phyloP scores from a whole-genome alignment of 768 basidiomycete species.

The Agrocybe praecox region DNA sequence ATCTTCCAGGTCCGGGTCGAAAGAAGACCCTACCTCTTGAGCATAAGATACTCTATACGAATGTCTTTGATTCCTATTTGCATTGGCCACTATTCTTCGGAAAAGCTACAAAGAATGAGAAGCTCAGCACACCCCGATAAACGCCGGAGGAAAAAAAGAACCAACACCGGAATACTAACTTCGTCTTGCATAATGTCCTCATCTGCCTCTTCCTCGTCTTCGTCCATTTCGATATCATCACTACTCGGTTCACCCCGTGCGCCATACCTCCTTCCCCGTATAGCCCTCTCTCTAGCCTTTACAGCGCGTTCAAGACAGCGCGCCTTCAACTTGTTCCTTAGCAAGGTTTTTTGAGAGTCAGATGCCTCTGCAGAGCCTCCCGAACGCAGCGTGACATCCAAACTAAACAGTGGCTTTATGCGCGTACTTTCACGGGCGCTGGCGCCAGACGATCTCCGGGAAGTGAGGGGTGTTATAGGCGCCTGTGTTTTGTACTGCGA shows the following conservation, averaged over 20 bases:
- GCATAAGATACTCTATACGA: slow-evolving; percentile 66
- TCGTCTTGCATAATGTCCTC: slow-evolving; percentile 65
- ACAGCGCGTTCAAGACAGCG: slow-evolving; percentile 65
- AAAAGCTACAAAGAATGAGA: slow-evolving; percentile 51
- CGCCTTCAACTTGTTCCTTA: slow-evolving; percentile 62
- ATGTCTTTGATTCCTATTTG: slow-evolving; percentile 50
- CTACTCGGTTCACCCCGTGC: slow-evolving; percentile 44
- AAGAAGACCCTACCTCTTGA: slow-evolving; percentile 72
- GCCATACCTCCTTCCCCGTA: slow-evolving; percentile 37
- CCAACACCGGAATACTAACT: slow-evolving; percentile 32
- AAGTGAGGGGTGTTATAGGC: too few relatives aligned
- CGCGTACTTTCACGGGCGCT: background rate
- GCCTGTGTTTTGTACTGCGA: background rate
- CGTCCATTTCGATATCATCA: slow-evolving; percentile 51
- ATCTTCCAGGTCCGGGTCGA: slow-evolving; percentile 76
- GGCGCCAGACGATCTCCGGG: background rate
- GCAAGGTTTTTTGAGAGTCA: slow-evolving; percentile 53
- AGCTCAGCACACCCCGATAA: background rate
- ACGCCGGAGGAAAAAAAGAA: background rate
- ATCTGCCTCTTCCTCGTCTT: slow-evolving; percentile 58
- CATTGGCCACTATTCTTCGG: slow-evolving; percentile 61
- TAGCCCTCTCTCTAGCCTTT: slow-evolving; percentile 52
- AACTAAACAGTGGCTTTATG: background rate
- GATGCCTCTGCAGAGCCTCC: slow-evolving; percentile 1
- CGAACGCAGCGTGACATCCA: background rate